Conservation (phyloP, 208 protist genomes). For the Novymonas esmeraldas region DNA sequence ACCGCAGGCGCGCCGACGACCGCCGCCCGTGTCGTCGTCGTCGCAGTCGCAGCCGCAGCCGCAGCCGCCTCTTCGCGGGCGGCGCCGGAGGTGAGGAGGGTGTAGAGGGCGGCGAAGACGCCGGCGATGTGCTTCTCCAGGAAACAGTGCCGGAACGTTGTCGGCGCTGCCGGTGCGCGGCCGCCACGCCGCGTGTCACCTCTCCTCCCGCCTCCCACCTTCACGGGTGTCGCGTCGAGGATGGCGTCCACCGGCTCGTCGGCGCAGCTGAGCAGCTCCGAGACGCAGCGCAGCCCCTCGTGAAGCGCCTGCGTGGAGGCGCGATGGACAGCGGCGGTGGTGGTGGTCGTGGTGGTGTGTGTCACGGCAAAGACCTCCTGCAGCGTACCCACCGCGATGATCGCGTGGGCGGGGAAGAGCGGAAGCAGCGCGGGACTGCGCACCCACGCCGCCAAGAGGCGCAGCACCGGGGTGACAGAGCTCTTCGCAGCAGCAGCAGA, state of each 20-base stretch:
- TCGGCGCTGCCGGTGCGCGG: not conserved
- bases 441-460: slow-evolving; percentile 72
- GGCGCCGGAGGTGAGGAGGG: slow-evolving; percentile 59
- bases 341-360: slow-evolving; percentile 24
- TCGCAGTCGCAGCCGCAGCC: not conserved
- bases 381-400: slow-evolving; percentile 59
- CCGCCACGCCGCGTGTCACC: not conserved
- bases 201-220: no score
- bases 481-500: slow-evolving; percentile 20
- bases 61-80: slow-evolving; percentile 16
- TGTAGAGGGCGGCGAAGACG: slow-evolving; percentile 77
- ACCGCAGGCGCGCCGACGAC: not conserved
- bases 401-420: slow-evolving; percentile 55
- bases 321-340: slow-evolving; percentile 32
- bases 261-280: slow-evolving; percentile 54
- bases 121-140: slow-evolving; percentile 58
- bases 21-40: not conserved
- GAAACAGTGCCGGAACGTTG: slow-evolving; percentile 59
- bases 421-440: slow-evolving; percentile 51
- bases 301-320: slow-evolving; percentile 44
- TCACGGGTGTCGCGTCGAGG: not conserved
- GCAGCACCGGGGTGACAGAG: slow-evolving; percentile 65
- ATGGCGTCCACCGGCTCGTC: slow-evolving; percentile 51
- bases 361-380: slow-evolving; percentile 74
- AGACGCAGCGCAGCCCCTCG: slow-evolving; percentile 78